Evolutionary conservation across 2,329 filamentous ascomycete genomes (phyloP).

Genomic region (Cordyceps sp.): DNA sequence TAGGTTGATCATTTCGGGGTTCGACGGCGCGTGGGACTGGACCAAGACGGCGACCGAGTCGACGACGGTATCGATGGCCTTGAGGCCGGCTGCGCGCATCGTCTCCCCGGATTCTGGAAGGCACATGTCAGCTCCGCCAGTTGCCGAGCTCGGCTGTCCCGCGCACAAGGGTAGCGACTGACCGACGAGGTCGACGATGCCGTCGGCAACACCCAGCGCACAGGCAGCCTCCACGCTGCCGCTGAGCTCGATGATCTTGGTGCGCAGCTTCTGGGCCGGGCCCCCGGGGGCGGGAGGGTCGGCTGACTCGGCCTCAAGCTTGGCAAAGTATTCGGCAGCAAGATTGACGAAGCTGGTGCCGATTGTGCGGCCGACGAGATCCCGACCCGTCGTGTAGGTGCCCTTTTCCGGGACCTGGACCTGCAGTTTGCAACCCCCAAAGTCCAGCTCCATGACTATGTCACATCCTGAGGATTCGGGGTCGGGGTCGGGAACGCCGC

Average conservation of each 20-base stretch:
- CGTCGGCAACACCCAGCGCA: slow-evolving; percentile 86
- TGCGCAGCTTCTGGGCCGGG: slow-evolving; percentile 43
- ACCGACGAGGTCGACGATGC: slow-evolving; percentile 95
- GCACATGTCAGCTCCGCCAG: slow-evolving; percentile 1
- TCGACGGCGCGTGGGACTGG: slow-evolving; percentile 71
- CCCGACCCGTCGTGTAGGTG: slow-evolving; percentile 46
- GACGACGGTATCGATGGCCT: slow-evolving; percentile 86
- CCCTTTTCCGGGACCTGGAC: slow-evolving; percentile 94
- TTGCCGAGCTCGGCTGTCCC: too few relatives aligned
- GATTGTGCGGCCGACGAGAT: slow-evolving; percentile 82
- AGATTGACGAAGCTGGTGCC: slow-evolving; percentile 90
- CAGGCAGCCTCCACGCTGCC: slow-evolving; percentile 96
- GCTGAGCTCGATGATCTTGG: slow-evolving; percentile 84
- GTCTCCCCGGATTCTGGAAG: slow-evolving; percentile 82
- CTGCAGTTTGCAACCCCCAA: slow-evolving; percentile 82
- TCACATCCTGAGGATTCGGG: slow-evolving; percentile 49
- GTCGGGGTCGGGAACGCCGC: slow-evolving; percentile 30
- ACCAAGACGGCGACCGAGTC: slow-evolving; percentile 80
- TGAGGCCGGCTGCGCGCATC: slow-evolving; percentile 88
- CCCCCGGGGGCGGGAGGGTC: slow-evolving; percentile 20
- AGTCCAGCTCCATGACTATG: slow-evolving; percentile 78
- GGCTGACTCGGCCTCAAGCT: slow-evolving; percentile 43
- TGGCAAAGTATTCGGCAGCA: slow-evolving; percentile 67
- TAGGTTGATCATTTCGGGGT: slow-evolving; percentile 64
- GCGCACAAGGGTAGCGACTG: slow-evolving; percentile 18